These are phyloP conservation scores for Miamiensis avidus DNA, from an alignment of 169 alveolate species.

Conservation along the genomic window DNA sequence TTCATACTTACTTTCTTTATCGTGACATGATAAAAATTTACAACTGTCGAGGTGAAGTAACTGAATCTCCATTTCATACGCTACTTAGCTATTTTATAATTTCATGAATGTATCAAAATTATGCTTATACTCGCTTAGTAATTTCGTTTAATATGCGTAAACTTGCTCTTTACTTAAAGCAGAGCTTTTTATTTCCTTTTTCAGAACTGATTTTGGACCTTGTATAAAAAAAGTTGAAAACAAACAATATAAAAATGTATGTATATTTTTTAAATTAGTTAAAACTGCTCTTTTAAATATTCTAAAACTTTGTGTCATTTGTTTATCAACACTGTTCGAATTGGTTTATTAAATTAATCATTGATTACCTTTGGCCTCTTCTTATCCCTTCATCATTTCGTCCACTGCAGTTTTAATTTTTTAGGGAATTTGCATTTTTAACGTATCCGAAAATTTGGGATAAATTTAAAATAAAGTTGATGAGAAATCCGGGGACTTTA, in stretches of 20 bases:
- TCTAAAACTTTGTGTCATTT: no score
- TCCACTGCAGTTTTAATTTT: not conserved
- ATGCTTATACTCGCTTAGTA: not conserved
- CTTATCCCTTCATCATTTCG: not conserved
- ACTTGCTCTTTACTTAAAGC: no score
- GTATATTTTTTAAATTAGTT: no score
- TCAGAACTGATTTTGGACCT: no score
- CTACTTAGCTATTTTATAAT: not conserved
- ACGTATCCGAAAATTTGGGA: not conserved
- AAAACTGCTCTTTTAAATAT: no score
- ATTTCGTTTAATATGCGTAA: no score
- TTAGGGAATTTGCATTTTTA: not conserved
- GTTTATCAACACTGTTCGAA: no score
- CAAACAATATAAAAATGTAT: no score
- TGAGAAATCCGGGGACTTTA: not conserved
- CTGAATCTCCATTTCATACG: not conserved
- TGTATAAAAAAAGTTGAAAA: no score
- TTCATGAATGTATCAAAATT: not conserved
- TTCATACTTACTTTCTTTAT: conserved; percentile 29
- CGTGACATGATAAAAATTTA: conserved; percentile 36
- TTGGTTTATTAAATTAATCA: no score
- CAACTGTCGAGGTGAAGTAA: conserved; percentile 36
- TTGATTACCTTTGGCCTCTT: no score
- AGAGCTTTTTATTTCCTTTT: no score
- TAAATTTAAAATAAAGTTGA: not conserved